Conservation (phyloP, 257 asterid species). For the Solanum appendiculatum region DNA sequence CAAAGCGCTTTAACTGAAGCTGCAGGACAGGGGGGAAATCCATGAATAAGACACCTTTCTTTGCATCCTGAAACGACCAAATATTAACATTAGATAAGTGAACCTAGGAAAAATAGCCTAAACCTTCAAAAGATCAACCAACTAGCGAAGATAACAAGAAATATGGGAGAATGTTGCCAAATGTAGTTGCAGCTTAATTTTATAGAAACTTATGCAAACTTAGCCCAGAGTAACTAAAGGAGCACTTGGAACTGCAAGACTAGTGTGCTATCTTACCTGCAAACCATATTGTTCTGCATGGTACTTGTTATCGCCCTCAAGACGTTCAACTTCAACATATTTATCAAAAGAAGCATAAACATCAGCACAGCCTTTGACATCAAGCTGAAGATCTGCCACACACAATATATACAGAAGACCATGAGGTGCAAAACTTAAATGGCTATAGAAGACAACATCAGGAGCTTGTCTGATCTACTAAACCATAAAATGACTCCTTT, state of each 20-base stretch:
- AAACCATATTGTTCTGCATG: constrained; percentile 90
- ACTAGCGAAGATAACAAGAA: not conserved
- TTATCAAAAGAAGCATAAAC: constrained; percentile 96
- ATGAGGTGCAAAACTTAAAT: constrained; percentile 10
- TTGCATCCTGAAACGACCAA: constrained; percentile 69
- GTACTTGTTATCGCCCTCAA: constrained; percentile 92
- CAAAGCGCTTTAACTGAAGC: constrained; percentile 97
- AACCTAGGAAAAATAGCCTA: not conserved
- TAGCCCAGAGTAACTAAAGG: not conserved
- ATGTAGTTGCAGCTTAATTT: not conserved
- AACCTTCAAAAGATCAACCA: not conserved
- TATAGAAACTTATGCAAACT: not conserved
- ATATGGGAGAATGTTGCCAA: not conserved
- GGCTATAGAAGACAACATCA: constrained; percentile 6
- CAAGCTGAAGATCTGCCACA: constrained; percentile 90
- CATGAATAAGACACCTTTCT: constrained; percentile 87
- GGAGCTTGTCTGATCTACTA: not conserved
- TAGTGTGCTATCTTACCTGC: constrained; percentile 45
- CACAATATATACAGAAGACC: constrained; percentile 1
- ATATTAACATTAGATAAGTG: not conserved
- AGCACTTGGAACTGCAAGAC: not conserved
- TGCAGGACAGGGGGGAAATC: constrained; percentile 98
- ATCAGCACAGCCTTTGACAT: constrained; percentile 93
- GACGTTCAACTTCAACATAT: constrained; percentile 95
- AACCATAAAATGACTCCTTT: constrained; percentile 95